Evolutionary conservation across 257 asterid genomes (phyloP).

Genomic region (Leonotis leonurus): DNA sequence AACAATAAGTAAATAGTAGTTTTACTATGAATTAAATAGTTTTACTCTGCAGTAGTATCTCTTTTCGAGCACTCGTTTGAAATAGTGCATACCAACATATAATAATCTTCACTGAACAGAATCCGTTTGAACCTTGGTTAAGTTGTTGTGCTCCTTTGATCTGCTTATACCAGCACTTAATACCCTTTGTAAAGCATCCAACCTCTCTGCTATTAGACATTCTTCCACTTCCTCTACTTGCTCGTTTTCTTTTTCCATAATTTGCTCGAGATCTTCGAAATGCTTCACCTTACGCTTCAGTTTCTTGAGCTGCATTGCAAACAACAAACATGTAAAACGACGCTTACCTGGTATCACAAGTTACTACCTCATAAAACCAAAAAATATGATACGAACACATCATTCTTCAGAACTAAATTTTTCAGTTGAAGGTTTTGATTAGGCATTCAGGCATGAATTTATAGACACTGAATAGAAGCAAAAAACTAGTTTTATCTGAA

Average conservation of each 20-base stretch:
- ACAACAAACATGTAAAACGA: not conserved
- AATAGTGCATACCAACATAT: not conserved
- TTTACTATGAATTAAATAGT: not conserved
- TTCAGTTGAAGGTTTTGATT: no score
- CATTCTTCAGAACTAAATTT: not conserved
- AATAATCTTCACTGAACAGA: slow-evolving; percentile 13
- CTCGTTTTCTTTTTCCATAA: slow-evolving; percentile 51
- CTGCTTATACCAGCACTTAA: slow-evolving; percentile 39
- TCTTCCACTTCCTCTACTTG: slow-evolving; percentile 56
- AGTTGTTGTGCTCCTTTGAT: slow-evolving; percentile 36
- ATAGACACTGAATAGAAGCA: not conserved
- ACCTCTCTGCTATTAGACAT: slow-evolving; percentile 41
- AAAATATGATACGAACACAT: no score
- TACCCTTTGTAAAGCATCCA: slow-evolving; percentile 42
- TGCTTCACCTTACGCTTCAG: slow-evolving; percentile 48
- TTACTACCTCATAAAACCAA: no score
- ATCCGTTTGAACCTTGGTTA: slow-evolving; percentile 26
- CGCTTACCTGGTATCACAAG: no score
- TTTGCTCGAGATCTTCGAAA: slow-evolving; percentile 52
- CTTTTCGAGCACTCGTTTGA: not conserved
- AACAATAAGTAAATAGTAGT: no score
- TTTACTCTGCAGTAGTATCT: no score
- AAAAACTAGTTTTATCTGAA: not conserved
- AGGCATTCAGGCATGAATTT: not conserved
- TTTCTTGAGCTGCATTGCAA: slow-evolving; percentile 50